Base-by-base conservation (phyloP, 106 monocot species). In the Agapanthus africanus region DNA sequence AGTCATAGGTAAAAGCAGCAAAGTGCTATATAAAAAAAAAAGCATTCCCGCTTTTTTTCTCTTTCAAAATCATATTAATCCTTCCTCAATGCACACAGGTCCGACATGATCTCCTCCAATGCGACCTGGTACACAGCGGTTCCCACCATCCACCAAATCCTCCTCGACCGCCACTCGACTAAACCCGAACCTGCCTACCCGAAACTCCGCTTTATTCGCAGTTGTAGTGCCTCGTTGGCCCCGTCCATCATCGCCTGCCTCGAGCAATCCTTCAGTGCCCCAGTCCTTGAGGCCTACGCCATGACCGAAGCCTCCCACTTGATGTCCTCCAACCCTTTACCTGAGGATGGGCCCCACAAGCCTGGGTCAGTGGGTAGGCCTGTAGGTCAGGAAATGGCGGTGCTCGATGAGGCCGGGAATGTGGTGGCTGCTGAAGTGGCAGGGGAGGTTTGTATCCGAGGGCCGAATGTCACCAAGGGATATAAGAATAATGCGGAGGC, bases 61-160 rank as follows among this genome's bases (percentile, higher is more conserved):
- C n/a, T n/a, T n/a, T n/a, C n/a, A n/a, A n/a, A n/a, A n/a, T n/a
- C n/a, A n/a, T n/a, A n/a, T n/a, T n/a, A n/a, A n/a, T n/a, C n/a
- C n/a, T n/a, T n/a, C n/a, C n/a, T n/a, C n/a, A n/a, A n/a, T n/a
- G 1, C 25, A 2, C 2, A 22, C 41, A 68, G 68, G 68, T 8
- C 79, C 36, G 93, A 93, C 78, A 93, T 93, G 86, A 70, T 57
- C 30, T 46, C 78, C 28, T 34, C 59, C 13, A 65, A 76, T 46
- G 89, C 97, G 37, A 97, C 92, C 47, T 97, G 97, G 97, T 97
- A 89, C 89, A 97, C 97, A 9, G 87, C 97, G 6, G 97, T 97
- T 34, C 97, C 97, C 15, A 97, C 97, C 36, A 54, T 97, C 54
- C 97, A 97, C 78, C 97, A 97, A 66, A 97, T 97, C 76, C 65